phyloP scores from a whole-genome alignment of 306 rosid genomes.

The Fagus sylvatica region DNA sequence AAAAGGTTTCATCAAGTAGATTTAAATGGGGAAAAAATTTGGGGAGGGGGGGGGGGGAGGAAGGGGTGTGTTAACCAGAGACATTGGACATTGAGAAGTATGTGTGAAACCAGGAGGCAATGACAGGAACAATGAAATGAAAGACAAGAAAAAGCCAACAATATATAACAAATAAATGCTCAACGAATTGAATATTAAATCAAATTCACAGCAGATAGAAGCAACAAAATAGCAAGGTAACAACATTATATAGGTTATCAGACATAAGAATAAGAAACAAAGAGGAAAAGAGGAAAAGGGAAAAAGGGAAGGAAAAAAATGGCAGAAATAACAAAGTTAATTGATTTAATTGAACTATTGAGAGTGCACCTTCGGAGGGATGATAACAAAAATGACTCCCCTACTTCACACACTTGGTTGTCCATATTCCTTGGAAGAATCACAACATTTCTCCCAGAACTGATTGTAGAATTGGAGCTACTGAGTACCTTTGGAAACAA shows the following conservation, averaged over 20 bases:
- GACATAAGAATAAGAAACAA: neutral
- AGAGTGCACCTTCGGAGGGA: conserved; percentile 74
- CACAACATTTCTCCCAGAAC: conserved; percentile 62
- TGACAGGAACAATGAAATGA: neutral
- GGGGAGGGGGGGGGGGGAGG: too few relatives aligned
- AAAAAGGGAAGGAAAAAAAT: neutral
- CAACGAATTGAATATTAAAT: neutral
- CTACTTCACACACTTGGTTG: conserved; percentile 80
- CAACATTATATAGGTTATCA: neutral
- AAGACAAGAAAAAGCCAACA: neutral
- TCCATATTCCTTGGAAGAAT: conserved; percentile 70
- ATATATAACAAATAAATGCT: neutral
- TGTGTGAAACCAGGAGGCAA: neutral
- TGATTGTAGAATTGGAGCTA: conserved; percentile 65
- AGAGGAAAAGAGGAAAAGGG: neutral
- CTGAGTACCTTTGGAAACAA: conserved; percentile 76
- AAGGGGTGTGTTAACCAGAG: neutral
- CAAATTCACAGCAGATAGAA: neutral
- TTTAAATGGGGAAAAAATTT: too few relatives aligned
- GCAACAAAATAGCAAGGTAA: conserved; percentile 11
- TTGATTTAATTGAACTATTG: conserved; percentile 1
- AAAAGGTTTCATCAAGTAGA: too few relatives aligned
- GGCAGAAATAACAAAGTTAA: neutral
- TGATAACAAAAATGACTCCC: conserved; percentile 85
- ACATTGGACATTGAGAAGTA: neutral